Percentiles rank a stretch among this genome's conserved stretches.
These are phyloP conservation scores for Metschnikowia borealis DNA, from an alignment of 805 yeast species.

Conservation along the genomic window DNA sequence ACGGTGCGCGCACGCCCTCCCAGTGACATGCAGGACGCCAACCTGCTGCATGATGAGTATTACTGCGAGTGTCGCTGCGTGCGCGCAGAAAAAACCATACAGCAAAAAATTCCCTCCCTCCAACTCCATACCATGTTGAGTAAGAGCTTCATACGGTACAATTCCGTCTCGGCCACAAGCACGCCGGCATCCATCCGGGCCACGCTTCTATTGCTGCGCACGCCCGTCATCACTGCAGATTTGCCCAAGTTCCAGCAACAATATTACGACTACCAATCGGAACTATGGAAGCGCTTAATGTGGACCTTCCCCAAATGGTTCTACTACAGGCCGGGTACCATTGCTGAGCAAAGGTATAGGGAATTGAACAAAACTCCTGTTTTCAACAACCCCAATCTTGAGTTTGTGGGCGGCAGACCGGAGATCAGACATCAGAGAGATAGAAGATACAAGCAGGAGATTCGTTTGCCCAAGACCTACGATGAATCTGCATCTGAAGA, in stretches of 20 bases:
- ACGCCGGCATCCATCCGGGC: conserved; percentile 27
- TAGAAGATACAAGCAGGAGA: conserved; percentile 73
- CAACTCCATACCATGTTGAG: conserved; percentile 9
- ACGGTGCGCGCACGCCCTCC: conserved; percentile 14
- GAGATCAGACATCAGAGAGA: conserved; percentile 87
- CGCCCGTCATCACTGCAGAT: conserved; percentile 81
- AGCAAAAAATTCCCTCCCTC: conserved; percentile 11
- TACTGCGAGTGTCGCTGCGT: background rate
- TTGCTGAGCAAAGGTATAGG: conserved; percentile 76
- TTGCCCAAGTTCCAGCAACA: conserved; percentile 65
- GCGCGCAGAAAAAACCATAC: conserved; percentile 7
- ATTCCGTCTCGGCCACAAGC: conserved; percentile 8
- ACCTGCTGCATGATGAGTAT: background rate
- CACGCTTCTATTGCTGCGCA: conserved; percentile 68
- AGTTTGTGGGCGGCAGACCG: conserved; percentile 80
- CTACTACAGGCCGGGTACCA: conserved; percentile 85
- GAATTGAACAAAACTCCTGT: conserved; percentile 75
- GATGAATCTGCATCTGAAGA: conserved; percentile 23
- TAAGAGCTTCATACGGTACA: conserved; percentile 14
- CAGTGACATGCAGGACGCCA: background rate
- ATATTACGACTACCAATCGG: conserved; percentile 79
- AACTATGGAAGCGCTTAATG: conserved; percentile 85
- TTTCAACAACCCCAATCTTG: conserved; percentile 66
- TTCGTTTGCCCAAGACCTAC: conserved; percentile 69
- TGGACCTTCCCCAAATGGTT: conserved; percentile 96